phyloP scores from a whole-genome alignment of 352 stramenopile species.

The Globisporangium yorkense region DNA sequence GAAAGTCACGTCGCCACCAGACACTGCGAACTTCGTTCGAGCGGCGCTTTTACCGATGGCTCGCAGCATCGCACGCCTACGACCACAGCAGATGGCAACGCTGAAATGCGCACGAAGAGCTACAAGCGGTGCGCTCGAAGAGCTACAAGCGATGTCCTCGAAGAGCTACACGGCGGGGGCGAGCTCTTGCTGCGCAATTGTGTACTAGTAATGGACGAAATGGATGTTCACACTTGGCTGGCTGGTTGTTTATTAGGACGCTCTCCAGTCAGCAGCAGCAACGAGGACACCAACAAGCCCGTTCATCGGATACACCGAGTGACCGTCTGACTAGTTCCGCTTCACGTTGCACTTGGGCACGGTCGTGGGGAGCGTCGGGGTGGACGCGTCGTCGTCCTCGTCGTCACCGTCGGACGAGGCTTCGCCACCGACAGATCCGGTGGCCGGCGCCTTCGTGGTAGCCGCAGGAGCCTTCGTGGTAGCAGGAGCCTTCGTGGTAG shows the following conservation, averaged over 20 bases:
- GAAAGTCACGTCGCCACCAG: not conserved
- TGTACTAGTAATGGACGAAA: too few species aligned
- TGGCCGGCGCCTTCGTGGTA: not conserved
- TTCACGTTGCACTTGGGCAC: slow-evolving; percentile 11
- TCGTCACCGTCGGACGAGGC: not conserved
- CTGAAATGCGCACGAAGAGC: too few species aligned
- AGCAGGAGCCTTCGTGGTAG: slow-evolving; percentile 1
- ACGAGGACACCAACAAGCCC: not conserved
- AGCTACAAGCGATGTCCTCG: too few species aligned
- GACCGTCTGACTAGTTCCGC: slow-evolving; percentile 4
- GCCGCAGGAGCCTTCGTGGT: not conserved
- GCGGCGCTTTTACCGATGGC: not conserved
- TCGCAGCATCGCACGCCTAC: too few species aligned
- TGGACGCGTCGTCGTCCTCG: slow-evolving; percentile 2
- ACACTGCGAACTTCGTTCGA: not conserved
- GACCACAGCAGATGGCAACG: too few species aligned
- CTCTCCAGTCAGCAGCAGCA: not conserved
- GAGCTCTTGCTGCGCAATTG: too few species aligned
- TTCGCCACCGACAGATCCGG: slow-evolving; percentile 5
- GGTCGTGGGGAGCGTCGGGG: slow-evolving; percentile 3
- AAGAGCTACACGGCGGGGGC: too few species aligned
- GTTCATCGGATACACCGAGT: not conserved
- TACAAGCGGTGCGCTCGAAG: too few species aligned
- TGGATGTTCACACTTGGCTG: not conserved
- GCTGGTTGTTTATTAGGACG: not conserved